Evolutionary conservation across 2,329 filamentous ascomycete species (phyloP).

Genomic region (Chaetomium strumarium): DNA sequence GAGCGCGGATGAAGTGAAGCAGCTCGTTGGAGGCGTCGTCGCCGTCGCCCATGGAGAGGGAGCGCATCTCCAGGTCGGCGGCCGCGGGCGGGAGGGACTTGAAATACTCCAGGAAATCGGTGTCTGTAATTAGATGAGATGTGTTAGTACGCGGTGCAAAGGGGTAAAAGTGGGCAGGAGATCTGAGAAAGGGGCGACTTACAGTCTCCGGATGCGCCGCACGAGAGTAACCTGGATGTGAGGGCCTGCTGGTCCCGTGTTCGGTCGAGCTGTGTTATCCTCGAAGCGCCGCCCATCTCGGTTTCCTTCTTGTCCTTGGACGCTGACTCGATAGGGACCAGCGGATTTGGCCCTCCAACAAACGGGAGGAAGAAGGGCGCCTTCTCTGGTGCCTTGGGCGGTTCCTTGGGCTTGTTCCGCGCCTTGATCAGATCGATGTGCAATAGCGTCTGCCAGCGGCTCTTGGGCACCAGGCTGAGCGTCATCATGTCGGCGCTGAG

Average conservation of each 20-base stretch:
- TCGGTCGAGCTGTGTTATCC: constrained; percentile 63
- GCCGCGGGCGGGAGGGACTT: constrained; percentile 77
- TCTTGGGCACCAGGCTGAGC: constrained; percentile 81
- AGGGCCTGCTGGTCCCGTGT: constrained; percentile 53
- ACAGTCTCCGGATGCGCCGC: constrained; percentile 55
- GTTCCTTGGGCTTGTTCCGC: constrained; percentile 89
- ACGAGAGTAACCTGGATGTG: constrained; percentile 49
- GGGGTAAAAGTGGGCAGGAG: background rate
- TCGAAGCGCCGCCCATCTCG: constrained; percentile 39
- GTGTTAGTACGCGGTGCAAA: constrained; percentile 1
- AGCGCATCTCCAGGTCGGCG: constrained; percentile 86
- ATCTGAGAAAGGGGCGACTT: constrained; percentile 30
- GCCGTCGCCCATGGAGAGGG: constrained; percentile 48
- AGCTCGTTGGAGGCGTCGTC: constrained; percentile 61
- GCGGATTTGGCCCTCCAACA: constrained; percentile 35
- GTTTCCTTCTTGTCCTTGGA: constrained; percentile 32
- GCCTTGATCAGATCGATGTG: constrained; percentile 89
- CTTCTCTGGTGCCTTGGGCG: constrained; percentile 86
- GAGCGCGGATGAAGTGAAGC: constrained; percentile 69
- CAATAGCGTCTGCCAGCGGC: constrained; percentile 88
- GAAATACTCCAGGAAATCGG: constrained; percentile 68
- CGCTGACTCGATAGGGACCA: constrained; percentile 27
- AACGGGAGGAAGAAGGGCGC: constrained; percentile 92
- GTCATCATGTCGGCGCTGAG: constrained; percentile 79
- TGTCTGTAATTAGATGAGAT: constrained; percentile 36